Percentiles rank a stretch among this genome's conserved stretches.
Conservation (phyloP, 768 basidiomycete species). For the Hirschioporus abietinus region DNA sequence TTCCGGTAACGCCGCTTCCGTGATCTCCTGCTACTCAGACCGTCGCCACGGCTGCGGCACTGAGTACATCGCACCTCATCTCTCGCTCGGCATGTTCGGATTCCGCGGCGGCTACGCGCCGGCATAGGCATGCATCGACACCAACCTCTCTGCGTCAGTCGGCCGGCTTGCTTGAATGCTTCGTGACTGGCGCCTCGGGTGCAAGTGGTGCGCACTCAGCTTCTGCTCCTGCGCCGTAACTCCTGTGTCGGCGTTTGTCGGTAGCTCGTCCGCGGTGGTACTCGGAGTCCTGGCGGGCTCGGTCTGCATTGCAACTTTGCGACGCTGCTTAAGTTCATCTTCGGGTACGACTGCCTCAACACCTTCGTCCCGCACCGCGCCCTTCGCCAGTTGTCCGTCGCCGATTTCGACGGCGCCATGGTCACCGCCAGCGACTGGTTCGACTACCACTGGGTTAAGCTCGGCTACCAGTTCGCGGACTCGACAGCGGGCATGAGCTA, state of each 20-base stretch:
- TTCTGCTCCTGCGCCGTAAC: slow-evolving; percentile 96
- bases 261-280: slow-evolving; percentile 73
- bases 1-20: slow-evolving; percentile 87
- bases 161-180: slow-evolving; percentile 91
- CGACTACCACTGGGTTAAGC: slow-evolving; percentile 73
- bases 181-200: slow-evolving; percentile 90
- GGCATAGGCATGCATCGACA: slow-evolving; percentile 87
- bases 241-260: slow-evolving; percentile 76
- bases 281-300: slow-evolving; percentile 85
- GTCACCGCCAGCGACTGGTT: slow-evolving; percentile 77
- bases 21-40: slow-evolving; percentile 87
- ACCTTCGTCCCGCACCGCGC: slow-evolving; percentile 86
- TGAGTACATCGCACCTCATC: slow-evolving; percentile 78
- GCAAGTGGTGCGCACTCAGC: slow-evolving; percentile 89
- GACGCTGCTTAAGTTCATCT: slow-evolving; percentile 87
- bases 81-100: slow-evolving; percentile 96
- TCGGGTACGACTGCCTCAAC: slow-evolving; percentile 74
- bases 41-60: slow-evolving; percentile 91
- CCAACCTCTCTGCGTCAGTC: slow-evolving; percentile 87
- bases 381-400: slow-evolving; percentile 79
- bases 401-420: slow-evolving; percentile 71
- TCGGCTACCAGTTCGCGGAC: slow-evolving; percentile 82
- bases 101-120: slow-evolving; percentile 93
- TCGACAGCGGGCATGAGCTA: slow-evolving; percentile 60
- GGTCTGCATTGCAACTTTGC: slow-evolving; percentile 89